Base-by-base conservation (phyloP, 2,329 filamentous ascomycete genomes). In the Fusarium albosuccineum region DNA sequence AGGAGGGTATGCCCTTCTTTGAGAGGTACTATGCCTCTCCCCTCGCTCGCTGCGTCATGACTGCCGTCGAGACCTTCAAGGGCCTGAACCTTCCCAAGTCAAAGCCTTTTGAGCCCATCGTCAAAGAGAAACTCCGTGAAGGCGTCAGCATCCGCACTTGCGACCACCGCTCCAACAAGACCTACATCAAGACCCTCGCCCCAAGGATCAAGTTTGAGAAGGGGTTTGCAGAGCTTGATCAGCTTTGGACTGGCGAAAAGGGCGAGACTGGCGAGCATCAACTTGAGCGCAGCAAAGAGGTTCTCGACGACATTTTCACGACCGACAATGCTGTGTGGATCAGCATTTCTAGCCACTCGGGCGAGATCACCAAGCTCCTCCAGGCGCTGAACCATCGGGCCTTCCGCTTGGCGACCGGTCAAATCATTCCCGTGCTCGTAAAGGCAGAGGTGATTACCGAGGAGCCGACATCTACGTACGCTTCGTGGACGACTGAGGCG, bases 91-190 rank as follows among this genome's bases (percentile, higher is more conserved):
- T 91, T 2, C 87, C 88, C 1, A 73, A 74, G 8, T 74, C 80
- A 4, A 75, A 75, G 10, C 84, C 83, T 0, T 92, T 91, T 68
- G 75, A 76, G 3, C 90, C 89, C 0, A 79, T 81, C 2, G 78
- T 92, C 63, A 92, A 91, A 76, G 90, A 92, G 70, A 74, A 85
- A 36, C 80, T 92, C 66, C 83, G 90, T 30, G 91, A 92, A 76
- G 85, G 86, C 3, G 86, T 92, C 57, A 88, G 85, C 55, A 86
- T 88, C 41, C 90, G 92, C 73, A 91, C 89, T 0, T 93, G 91
- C 74, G 88, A 92, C 76, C 83, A 86, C 30, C 82, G 90, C 9
- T 85, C 84, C 22, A 85, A 78, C 68, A 85, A 82, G 70, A 81
- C 83, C 1, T 82, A 83, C 60, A 88, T 92, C 63, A 76, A 78